phyloP scores from a whole-genome alignment of 768 basidiomycete species.

The Mycena galopus region DNA sequence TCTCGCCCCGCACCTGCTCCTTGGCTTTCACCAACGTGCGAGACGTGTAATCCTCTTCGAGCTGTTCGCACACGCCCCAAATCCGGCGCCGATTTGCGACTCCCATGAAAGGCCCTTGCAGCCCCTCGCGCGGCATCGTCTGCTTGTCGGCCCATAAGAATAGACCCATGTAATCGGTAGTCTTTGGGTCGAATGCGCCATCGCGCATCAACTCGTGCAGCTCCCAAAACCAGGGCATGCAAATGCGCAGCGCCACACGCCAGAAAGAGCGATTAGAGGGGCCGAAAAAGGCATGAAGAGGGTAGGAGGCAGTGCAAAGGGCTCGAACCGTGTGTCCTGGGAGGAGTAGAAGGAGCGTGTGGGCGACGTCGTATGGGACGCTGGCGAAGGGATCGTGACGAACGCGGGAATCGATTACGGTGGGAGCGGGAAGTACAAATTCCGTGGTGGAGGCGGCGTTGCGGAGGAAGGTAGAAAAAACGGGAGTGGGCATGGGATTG shows the following conservation, averaged over 20 bases:
- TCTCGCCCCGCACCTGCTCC: not conserved
- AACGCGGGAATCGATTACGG: not conserved
- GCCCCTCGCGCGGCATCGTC: not conserved
- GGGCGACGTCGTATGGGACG: slow-evolving; percentile 7
- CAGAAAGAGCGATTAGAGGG: slow-evolving; percentile 7
- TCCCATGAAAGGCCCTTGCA: not conserved
- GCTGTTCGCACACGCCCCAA: slow-evolving; percentile 4
- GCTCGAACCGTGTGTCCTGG: not conserved
- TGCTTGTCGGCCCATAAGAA: not conserved
- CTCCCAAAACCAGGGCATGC: slow-evolving; percentile 21
- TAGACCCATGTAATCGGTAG: not conserved
- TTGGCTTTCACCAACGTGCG: not conserved
- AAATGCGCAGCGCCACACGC: not conserved
- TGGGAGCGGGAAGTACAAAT: not conserved
- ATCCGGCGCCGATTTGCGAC: slow-evolving; percentile 13
- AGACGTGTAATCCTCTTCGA: not conserved
- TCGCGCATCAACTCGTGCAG: not conserved
- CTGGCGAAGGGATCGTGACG: not conserved
- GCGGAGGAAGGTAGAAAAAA: not conserved
- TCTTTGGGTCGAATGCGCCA: not conserved
- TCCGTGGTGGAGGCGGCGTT: not conserved
- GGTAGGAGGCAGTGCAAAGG: slow-evolving; percentile 10
- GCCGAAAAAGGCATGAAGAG: not conserved
- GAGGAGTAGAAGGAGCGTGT: slow-evolving; percentile 1
- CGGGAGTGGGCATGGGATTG: not conserved